Evolutionary conservation across 306 rosid species (phyloP), one percentile per base, ranked within the genome.

Genomic region (Inga oerstediana): DNA sequence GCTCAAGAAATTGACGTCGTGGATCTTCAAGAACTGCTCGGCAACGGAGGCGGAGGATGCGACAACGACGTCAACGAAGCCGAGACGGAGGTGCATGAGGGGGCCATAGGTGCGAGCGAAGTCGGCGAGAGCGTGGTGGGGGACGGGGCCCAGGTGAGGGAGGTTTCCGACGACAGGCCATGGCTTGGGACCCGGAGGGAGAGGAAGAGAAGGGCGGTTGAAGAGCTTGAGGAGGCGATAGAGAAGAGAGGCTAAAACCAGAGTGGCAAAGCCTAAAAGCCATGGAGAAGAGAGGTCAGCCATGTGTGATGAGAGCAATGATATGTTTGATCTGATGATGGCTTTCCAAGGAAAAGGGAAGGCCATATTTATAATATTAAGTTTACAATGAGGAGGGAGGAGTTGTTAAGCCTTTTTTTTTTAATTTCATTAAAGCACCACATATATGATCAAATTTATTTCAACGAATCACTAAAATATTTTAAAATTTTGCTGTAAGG

Each of bases 101-200:
- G 98, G 97, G 2, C 99, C 99, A 24, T 95, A 45, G 15, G 66
- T 44, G 0, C 79, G 82, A 13, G 99, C 96, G 86, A 93, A 45
- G 7, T 78, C 84, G 0, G 97, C 99, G 0, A 93, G 58, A 6
- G 98, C 79, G 56, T 92, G 98, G 89, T 93, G 99, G 20, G 94
- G 99, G n/a, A 83, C 79, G 0, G 86, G 17, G 11, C 99, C 99
- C 19, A 95, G 3, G 80, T 95, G 93, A 1, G 93, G 98, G n/a
- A 95, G 14, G 88, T 95, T 95, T 1, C 99, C 99, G 11, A 95
- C 20, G 0, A 93, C 2, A 0, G 98, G 98, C 99, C 99, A 95
- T 7, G 98, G 97, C 30, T 77, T 82, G 0, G 98, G 99, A 0
- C 99, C 98, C 0, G 99, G 99, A 0, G 98, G 93, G 7, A 92